Conservation (phyloP, 2,329 filamentous ascomycete genomes). For the Xylariaceae sp. region DNA sequence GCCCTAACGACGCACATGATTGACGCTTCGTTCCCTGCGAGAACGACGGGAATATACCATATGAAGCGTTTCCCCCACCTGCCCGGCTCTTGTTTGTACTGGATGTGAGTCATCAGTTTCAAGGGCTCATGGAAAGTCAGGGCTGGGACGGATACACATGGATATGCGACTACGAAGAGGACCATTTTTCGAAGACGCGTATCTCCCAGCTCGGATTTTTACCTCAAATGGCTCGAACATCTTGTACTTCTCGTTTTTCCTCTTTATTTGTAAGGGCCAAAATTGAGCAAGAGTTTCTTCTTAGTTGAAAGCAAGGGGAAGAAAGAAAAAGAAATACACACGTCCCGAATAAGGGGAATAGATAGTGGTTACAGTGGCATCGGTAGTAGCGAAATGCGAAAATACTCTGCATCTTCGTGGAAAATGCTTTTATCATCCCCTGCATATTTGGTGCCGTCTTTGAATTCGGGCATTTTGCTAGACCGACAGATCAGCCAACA, state of each 20-base stretch:
- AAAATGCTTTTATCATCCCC: not conserved
- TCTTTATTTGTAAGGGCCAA: slow-evolving; percentile 15
- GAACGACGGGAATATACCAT: not conserved
- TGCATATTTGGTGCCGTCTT: not conserved
- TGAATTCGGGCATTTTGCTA: too few species aligned
- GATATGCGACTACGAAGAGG: not conserved
- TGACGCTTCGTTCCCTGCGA: not conserved
- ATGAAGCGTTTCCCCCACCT: not conserved
- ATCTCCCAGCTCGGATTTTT: not conserved
- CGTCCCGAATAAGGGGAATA: not conserved
- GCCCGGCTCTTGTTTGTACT: not conserved
- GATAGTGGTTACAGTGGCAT: slow-evolving; percentile 16
- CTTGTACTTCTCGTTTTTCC: slow-evolving; percentile 14
- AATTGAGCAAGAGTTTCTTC: slow-evolving; percentile 1
- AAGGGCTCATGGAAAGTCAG: not conserved
- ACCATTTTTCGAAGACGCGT: not conserved
- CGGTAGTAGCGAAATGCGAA: slow-evolving; percentile 1
- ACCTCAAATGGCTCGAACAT: not conserved
- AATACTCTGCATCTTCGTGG: not conserved
- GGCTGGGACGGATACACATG: not conserved
- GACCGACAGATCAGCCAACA: too few species aligned
- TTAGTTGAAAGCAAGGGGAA: not conserved
- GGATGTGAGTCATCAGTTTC: not conserved
- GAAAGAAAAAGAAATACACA: not conserved
- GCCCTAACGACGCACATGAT: not conserved